Evolutionary conservation across 2,329 filamentous ascomycete genomes (phyloP), one percentile per base, ranked within the genome.

Genomic region (Akanthomyces uredinophilus): DNA sequence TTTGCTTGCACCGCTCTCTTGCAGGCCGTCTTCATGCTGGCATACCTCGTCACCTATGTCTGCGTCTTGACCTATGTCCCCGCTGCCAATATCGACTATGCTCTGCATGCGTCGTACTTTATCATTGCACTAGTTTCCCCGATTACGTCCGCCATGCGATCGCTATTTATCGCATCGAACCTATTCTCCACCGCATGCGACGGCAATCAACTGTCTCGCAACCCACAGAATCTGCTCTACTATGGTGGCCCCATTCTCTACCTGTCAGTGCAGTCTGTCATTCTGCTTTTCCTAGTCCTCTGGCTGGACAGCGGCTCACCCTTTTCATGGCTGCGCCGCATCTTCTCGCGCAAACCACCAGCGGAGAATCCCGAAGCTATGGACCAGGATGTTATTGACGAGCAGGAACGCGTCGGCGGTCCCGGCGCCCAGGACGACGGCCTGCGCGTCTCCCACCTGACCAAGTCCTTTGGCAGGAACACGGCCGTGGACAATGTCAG

Each of bases 191-290:
- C 91, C 0, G 83, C 91, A 2, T 97, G 93, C 71, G 81, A 84
- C 37, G 87, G 83, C 29, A 78, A 84, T 22, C 64, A 79, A n/a
- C 75, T 92, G 22, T 85, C 87, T 1, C 77, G 80, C 1, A 88
- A 91, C 66, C 90, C 92, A 0, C 89, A 85, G 7, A 85, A 82
- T 4, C 85, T 96, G 37, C 81, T 82, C 0, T 83, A 88, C 32
- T 97, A 92, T 68, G 93, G 93, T 35, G 91, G 90, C 0, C 91
- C 92, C 0, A 94, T 96, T 41, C 74, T 95, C 0, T 96, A 96
- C 72, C 83, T 96, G 1, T 82, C 91, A 55, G 53, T 92, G 0
- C 93, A 97, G 70, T 85, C 85, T 0, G 72, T 91, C 27, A 63
- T 91, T 18, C 79, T 95, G 1, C 92, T 96, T 66, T 78, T 81